Conservation (phyloP, 139 green algal genomes). For the Volvox reticuliferus region DNA sequence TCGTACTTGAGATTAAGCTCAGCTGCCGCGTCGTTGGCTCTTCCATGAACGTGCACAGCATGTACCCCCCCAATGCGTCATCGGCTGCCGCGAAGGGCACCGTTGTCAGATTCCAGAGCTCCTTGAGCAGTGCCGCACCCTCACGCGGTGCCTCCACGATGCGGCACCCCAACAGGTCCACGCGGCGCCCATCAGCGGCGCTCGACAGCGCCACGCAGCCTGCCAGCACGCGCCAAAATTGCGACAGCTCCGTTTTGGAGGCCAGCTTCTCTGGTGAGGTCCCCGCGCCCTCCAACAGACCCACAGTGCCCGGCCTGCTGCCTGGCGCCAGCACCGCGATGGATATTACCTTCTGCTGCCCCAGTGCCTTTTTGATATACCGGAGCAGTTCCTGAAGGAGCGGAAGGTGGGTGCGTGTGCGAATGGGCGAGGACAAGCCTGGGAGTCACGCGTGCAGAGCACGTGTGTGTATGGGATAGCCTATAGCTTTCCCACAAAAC, state of each 20-base stretch:
- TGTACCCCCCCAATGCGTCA: constrained; percentile 56
- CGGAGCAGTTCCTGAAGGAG: constrained; percentile 36
- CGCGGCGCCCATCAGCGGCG: constrained; percentile 44
- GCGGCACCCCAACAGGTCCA: constrained; percentile 62
- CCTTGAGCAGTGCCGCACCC: constrained; percentile 60
- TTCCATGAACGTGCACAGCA: constrained; percentile 59
- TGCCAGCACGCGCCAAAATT: constrained; percentile 64
- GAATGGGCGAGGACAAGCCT: background rate
- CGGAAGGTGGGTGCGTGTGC: background rate
- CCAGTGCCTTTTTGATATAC: constrained; percentile 55
- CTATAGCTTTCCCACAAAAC: too few species aligned
- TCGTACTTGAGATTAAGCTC: constrained; percentile 27
- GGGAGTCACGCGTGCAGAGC: background rate
- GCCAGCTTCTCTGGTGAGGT: constrained; percentile 56
- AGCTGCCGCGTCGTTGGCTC: constrained; percentile 41
- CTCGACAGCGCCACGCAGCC: constrained; percentile 53
- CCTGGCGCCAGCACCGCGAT: constrained; percentile 61
- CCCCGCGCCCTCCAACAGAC: constrained; percentile 35
- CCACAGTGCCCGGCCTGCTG: constrained; percentile 52
- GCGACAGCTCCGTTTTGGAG: constrained; percentile 50
- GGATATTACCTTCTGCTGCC: constrained; percentile 47
- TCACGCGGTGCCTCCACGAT: constrained; percentile 55
- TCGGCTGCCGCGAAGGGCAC: constrained; percentile 66
- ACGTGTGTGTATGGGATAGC: too few species aligned
- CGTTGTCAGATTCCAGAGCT: constrained; percentile 58